Base-by-base conservation (phyloP, 2,329 filamentous ascomycete genomes). In the Fusarium illudens region DNA sequence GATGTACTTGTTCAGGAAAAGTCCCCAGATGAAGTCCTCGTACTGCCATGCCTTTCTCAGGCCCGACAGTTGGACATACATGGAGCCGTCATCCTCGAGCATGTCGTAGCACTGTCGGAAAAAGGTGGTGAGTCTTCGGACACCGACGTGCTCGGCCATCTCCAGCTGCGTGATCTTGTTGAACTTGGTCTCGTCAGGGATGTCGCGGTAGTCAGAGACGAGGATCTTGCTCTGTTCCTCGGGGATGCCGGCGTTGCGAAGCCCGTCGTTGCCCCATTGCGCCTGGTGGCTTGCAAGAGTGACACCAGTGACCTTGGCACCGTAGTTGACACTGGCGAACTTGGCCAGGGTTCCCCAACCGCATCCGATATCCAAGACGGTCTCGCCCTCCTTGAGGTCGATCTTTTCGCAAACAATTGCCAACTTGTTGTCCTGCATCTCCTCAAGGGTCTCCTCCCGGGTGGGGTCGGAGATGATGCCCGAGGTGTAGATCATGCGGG, bases 1-100 rank as follows among this genome's bases (percentile, higher is more conserved):
- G 79, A 97, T 87, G 80, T 97, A 96, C 84, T 96, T 97, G 88
- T 97, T 97, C 90, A 97, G 94, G 86, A 97, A 97, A 36, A 97
- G 84, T 75, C 95, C 94, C 94, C 94, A 97, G 79, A 96, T 92
- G 29, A 97, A 87, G 82, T 97, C 94, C 84, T 97, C 94, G 76
- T 97, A 97, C 81, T 97, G 95, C 94, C 95, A 97, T 66, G 87
- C 84, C 83, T 95, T 96, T 73, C 95, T 90, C 65, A 97, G 85
- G 79, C 94, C 94, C 71, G 94, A 93, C 71, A 96, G 92, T 80
- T 97, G 94, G 67, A 97, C 86, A 86, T 95, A 97, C 86, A 97
- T 97, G 65, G 92, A 87, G 76, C 94, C 94, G 67, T 97, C 93
- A 71, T 97, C 94, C 68, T 97, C 92, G 53, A 97, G 88, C 93